Evolutionary conservation across 2,329 filamentous ascomycete species (phyloP).

Genomic region (Ophiocordyceps camponoti-saundersi): DNA sequence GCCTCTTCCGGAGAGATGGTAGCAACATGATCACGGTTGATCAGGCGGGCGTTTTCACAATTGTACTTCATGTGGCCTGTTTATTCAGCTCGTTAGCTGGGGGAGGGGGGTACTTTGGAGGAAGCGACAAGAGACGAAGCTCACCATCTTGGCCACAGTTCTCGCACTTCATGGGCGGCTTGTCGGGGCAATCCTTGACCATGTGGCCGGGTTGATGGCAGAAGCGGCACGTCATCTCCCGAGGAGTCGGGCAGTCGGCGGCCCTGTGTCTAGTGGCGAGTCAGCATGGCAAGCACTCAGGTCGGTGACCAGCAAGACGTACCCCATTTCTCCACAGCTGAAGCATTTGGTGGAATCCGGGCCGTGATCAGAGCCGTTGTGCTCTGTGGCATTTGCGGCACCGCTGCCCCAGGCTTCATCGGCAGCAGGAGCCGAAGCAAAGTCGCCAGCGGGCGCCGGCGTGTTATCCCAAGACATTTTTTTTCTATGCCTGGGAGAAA

Average conservation of each 20-base stretch:
- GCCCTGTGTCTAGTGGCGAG: slow-evolving; percentile 10
- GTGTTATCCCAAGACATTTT: too few relatives aligned
- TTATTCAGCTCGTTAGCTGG: background rate
- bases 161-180: slow-evolving; percentile 36
- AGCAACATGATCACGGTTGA: slow-evolving; percentile 34
- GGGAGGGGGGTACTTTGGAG: background rate
- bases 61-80: slow-evolving; percentile 36
- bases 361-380: too few relatives aligned
- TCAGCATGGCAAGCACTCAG: slow-evolving; percentile 1
- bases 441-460: too few relatives aligned
- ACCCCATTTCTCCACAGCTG: background rate
- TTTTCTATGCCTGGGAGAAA: too few relatives aligned
- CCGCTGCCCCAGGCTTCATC: too few relatives aligned
- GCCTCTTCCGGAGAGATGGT: slow-evolving; percentile 35
- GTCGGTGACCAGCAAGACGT: background rate
- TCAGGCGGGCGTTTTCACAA: slow-evolving; percentile 42
- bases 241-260: slow-evolving; percentile 17
- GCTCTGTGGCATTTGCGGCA: too few relatives aligned
- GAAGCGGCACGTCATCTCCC: slow-evolving; percentile 19
- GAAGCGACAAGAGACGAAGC: background rate
- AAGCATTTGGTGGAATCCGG: background rate
- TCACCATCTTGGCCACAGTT: slow-evolving; percentile 47
- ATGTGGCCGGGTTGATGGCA: slow-evolving; percentile 36
- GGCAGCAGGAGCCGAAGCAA: too few relatives aligned
- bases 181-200: slow-evolving; percentile 44